A percentile compares a stretch with the other conserved stretches of the same genome.
These are phyloP conservation scores for Cladobotryum protrusum DNA, from an alignment of 2,329 filamentous ascomycete genomes.

Conservation along the genomic window DNA sequence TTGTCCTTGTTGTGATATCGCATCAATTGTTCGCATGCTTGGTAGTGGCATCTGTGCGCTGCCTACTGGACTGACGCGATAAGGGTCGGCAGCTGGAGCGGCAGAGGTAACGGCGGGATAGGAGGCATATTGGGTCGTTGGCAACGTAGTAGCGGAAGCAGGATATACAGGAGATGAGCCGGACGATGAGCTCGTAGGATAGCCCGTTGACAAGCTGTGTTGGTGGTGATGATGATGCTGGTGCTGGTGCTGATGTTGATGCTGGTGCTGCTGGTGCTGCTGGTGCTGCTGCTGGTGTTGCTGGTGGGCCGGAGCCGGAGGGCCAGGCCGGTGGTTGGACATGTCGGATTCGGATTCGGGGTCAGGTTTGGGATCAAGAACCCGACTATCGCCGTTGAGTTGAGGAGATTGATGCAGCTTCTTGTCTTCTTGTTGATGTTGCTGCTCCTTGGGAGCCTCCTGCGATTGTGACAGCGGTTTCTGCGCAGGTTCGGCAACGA, in stretches of 20 bases:
- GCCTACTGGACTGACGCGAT: constrained; percentile 23
- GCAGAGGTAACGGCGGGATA: constrained; percentile 23
- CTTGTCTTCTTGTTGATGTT: constrained; percentile 11
- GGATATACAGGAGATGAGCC: constrained; percentile 9
- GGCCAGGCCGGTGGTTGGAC: constrained; percentile 24
- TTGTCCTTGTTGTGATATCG: constrained; percentile 22
- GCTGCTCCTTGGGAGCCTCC: constrained; percentile 4
- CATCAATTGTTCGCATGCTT: constrained; percentile 37
- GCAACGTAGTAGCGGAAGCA: constrained; percentile 13
- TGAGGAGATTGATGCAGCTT: constrained; percentile 15
- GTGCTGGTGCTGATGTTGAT: not conserved
- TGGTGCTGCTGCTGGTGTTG: not conserved
- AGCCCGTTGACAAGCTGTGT: constrained; percentile 24
- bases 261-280: not conserved
- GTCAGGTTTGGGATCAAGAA: constrained; percentile 20
- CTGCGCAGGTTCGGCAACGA: constrained; percentile 10
- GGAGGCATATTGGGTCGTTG: constrained; percentile 25
- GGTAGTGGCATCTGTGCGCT: constrained; percentile 30
- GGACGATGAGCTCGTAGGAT: constrained; percentile 14
- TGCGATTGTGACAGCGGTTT: constrained; percentile 1
- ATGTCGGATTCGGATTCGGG: constrained; percentile 21
- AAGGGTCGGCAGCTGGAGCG: constrained; percentile 23
- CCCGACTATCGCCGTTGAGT: constrained; percentile 28
- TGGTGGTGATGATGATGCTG: constrained; percentile 1
- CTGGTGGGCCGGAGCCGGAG: constrained; percentile 7